phyloP scores from a whole-genome alignment of 1,284 basidiomycete species.

The Microbotryomycetes sp. region DNA sequence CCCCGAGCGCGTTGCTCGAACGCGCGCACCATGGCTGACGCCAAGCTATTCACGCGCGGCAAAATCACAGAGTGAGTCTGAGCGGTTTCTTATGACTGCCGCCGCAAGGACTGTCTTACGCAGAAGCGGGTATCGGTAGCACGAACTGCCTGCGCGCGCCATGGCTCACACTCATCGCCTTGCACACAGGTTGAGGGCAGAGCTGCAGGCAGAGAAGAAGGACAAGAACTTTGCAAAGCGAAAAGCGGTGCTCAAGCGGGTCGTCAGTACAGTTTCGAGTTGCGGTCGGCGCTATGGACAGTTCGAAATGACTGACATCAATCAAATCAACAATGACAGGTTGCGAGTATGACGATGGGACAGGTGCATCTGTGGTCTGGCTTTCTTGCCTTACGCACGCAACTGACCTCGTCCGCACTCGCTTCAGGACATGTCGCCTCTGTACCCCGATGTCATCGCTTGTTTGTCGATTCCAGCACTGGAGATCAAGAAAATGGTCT shows the following conservation, averaged over 20 bases:
- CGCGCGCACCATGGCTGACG: constrained; percentile 9
- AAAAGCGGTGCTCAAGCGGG: constrained; percentile 88
- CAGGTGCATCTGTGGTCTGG: constrained; percentile 60
- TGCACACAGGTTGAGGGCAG: constrained; percentile 39
- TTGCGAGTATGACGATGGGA: constrained; percentile 92
- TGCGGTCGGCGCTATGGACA: not conserved
- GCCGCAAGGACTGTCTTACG: not conserved
- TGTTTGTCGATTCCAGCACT: constrained; percentile 79
- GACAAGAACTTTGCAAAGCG: constrained; percentile 89
- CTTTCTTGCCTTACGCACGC: not conserved
- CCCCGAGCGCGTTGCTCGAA: too few relatives aligned
- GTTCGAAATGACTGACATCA: not conserved
- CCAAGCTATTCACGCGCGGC: constrained; percentile 27
- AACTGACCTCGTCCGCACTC: not conserved
- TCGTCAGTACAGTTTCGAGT: constrained; percentile 45
- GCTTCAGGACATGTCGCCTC: constrained; percentile 67
- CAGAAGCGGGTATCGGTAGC: not conserved
- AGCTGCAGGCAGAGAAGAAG: constrained; percentile 75
- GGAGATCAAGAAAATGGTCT: constrained; percentile 97
- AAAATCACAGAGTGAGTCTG: constrained; percentile 28
- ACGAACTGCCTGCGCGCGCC: not conserved
- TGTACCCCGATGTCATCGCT: constrained; percentile 82
- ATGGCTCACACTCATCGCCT: not conserved
- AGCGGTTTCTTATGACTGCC: not conserved
- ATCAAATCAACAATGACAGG: not conserved